Evolutionary conservation across 345 rosid genomes (phyloP).

Genomic region (Eucalyptus grandis): DNA sequence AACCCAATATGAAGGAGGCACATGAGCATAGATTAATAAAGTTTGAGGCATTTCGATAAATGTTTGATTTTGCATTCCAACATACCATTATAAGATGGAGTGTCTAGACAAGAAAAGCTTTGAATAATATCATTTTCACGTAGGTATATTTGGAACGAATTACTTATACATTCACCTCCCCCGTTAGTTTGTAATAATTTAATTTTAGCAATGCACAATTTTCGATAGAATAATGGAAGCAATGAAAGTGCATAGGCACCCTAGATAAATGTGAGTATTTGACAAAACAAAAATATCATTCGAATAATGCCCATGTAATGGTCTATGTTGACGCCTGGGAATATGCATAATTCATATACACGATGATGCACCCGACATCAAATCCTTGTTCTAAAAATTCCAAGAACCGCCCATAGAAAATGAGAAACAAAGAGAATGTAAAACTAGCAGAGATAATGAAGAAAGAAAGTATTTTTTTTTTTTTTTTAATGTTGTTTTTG

Average conservation of each 20-base stretch:
- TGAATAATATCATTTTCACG: too few species aligned
- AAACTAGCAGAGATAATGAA: background rate
- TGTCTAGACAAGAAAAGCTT: background rate
- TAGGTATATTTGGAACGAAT: too few species aligned
- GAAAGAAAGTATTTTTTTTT: too few species aligned
- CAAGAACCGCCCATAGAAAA: background rate
- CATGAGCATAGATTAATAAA: background rate
- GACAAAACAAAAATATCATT: background rate
- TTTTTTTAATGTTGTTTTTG: background rate
- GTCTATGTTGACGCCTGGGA: background rate
- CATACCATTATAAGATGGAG: background rate
- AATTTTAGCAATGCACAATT: background rate
- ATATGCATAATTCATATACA: background rate
- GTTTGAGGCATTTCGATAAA: background rate
- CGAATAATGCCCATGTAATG: background rate
- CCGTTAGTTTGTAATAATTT: background rate
- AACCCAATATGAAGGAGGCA: background rate
- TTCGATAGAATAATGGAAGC: background rate
- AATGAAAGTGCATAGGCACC: background rate
- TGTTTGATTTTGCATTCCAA: background rate
- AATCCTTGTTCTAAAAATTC: background rate
- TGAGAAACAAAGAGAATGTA: background rate
- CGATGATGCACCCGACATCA: background rate
- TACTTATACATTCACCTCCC: background rate
- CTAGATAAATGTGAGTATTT: background rate